A percentile compares a stretch with the other conserved stretches of the same genome.
Conservation (phyloP, 2,329 filamentous ascomycete genomes). For the Phaeosphaeria sp. region DNA sequence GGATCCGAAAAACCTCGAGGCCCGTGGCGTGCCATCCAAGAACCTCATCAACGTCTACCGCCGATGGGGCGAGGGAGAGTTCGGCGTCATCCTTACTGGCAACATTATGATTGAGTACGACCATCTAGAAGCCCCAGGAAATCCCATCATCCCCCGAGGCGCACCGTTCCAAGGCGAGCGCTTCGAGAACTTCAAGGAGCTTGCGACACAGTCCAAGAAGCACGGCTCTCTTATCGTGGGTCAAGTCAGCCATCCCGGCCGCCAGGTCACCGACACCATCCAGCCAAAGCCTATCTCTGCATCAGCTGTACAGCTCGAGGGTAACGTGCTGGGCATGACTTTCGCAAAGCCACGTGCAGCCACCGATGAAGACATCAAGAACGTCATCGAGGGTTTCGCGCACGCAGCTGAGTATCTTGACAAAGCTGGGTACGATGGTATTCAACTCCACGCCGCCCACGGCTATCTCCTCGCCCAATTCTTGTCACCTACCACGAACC, state of each 20-base stretch:
- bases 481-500: slow-evolving; percentile 51
- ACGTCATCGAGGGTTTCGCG: slow-evolving; percentile 65
- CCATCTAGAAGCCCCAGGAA: slow-evolving; percentile 62
- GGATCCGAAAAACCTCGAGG: slow-evolving; percentile 59
- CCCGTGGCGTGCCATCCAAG: slow-evolving; percentile 61
- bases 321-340: slow-evolving; percentile 51
- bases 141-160: slow-evolving; percentile 65
- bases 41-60: slow-evolving; percentile 61
- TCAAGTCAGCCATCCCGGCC: slow-evolving; percentile 69
- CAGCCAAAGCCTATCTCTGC: slow-evolving; percentile 60
- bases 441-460: slow-evolving; percentile 55
- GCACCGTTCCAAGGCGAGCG: slow-evolving; percentile 61
- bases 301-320: slow-evolving; percentile 49
- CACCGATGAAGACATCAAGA: slow-evolving; percentile 61
- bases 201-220: slow-evolving; percentile 63
- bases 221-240: slow-evolving; percentile 65
- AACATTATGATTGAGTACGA: slow-evolving; percentile 71
- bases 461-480: slow-evolving; percentile 56
- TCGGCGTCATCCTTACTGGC: slow-evolving; percentile 63
- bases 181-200: slow-evolving; percentile 64
- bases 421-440: slow-evolving; percentile 65
- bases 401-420: slow-evolving; percentile 68
- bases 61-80: slow-evolving; percentile 60
- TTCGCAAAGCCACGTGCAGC: slow-evolving; percentile 63
- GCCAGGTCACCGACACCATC: slow-evolving; percentile 57